These are phyloP conservation scores for Ciborinia camelliae DNA, from an alignment of 2,329 filamentous ascomycete genomes.

Conservation along the genomic window DNA sequence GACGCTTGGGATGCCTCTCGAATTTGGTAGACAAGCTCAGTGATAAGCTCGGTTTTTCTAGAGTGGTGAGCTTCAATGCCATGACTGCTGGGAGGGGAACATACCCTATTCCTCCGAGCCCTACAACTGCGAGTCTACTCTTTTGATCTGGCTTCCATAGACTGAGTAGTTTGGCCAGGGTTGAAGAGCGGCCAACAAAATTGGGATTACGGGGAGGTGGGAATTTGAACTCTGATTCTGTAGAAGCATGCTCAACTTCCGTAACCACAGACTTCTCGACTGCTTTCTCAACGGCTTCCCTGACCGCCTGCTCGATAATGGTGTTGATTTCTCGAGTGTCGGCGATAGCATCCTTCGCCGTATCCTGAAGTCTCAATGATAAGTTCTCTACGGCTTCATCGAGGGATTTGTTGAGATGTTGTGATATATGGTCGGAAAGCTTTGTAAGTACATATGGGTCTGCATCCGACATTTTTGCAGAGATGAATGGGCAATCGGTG, in stretches of 20 bases:
- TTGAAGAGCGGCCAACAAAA: constrained; percentile 28
- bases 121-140: constrained; percentile 28
- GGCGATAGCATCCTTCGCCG: constrained; percentile 14
- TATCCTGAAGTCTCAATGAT: constrained; percentile 15
- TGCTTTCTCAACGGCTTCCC: constrained; percentile 16
- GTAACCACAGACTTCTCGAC: constrained; percentile 11
- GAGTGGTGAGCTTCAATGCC: constrained; percentile 13
- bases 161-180: constrained; percentile 27
- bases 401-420: constrained; percentile 14
- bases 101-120: constrained; percentile 32
- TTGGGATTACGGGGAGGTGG: constrained; percentile 27
- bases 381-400: constrained; percentile 15
- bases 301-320: constrained; percentile 9
- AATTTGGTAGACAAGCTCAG: constrained; percentile 30
- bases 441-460: constrained; percentile 17
- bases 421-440: constrained; percentile 18
- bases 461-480: constrained; percentile 16
- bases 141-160: constrained; percentile 30
- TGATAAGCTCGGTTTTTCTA: constrained; percentile 31
- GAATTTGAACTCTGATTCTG: constrained; percentile 22
- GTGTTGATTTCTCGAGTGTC: constrained; percentile 18
- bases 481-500: constrained; percentile 14
- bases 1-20: constrained; percentile 28
- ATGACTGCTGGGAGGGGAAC: not conserved
- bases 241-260: constrained; percentile 9